Conservation (phyloP, 306 rosid genomes). For the Castanopsis chinensis region DNA sequence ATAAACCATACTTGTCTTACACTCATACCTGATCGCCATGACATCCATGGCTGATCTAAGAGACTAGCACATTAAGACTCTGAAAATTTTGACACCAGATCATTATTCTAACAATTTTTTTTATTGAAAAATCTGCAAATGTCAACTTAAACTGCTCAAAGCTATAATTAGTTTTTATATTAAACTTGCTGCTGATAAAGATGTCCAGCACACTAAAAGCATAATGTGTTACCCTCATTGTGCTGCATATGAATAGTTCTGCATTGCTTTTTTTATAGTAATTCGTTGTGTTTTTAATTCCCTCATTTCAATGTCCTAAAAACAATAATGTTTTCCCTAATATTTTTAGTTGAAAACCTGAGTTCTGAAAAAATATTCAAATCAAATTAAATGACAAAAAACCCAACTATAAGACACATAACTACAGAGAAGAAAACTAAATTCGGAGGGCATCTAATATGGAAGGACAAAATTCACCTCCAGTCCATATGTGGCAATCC, state of each 20-base stretch:
- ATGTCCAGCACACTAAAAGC: neutral
- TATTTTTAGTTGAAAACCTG: slow-evolving; percentile 9
- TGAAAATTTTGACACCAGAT: neutral
- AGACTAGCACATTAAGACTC: neutral
- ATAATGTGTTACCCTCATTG: neutral
- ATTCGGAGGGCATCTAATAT: neutral
- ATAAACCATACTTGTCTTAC: neutral
- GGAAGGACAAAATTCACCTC: neutral
- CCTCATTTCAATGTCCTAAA: neutral
- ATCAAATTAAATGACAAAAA: slow-evolving; percentile 4
- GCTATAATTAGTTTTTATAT: no score
- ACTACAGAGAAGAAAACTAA: slow-evolving; percentile 13
- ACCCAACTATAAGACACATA: slow-evolving; percentile 11
- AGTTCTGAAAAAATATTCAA: slow-evolving; percentile 4
- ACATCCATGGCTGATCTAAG: neutral
- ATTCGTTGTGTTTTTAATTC: neutral
- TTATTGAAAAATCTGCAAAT: no score
- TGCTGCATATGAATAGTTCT: neutral
- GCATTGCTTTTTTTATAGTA: neutral
- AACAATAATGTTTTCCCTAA: neutral
- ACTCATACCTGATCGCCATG: neutral
- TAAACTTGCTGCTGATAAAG: no score
- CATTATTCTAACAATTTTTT: no score
- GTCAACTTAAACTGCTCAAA: no score
- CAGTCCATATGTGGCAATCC: no score